Evolutionary conservation across 2,329 filamentous ascomycete genomes (phyloP).

Genomic region (Neonectria punicea): DNA sequence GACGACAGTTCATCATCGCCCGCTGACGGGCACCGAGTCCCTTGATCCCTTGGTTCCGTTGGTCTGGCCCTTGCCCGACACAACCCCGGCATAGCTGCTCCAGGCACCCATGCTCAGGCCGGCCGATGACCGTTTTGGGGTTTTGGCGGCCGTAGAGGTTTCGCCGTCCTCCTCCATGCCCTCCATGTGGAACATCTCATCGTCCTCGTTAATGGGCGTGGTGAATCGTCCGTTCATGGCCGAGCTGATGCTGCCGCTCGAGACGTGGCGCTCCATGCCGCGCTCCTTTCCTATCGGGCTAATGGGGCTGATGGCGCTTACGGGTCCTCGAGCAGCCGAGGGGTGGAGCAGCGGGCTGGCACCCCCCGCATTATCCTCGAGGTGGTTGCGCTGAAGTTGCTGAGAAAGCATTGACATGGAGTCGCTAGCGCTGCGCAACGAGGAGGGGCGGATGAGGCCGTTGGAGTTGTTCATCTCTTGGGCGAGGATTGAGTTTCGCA

Average conservation of each 20-base stretch:
- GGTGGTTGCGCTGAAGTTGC: conserved; percentile 69
- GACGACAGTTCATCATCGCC: conserved; percentile 36
- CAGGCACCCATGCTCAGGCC: conserved; percentile 53
- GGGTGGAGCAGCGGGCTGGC: conserved; percentile 64
- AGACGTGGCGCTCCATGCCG: conserved; percentile 66
- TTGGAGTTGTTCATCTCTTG: conserved; percentile 59
- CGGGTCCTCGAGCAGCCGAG: conserved; percentile 52
- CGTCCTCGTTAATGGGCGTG: conserved; percentile 73
- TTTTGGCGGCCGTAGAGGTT: conserved; percentile 53
- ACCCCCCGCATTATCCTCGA: conserved; percentile 58
- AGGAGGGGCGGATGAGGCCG: conserved; percentile 53
- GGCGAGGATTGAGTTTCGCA: conserved; percentile 71
- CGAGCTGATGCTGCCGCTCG: conserved; percentile 67
- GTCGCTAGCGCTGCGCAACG: conserved; percentile 57
- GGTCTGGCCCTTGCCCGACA: conserved; percentile 43
- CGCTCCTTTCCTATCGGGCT: conserved; percentile 55
- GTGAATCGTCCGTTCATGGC: conserved; percentile 67
- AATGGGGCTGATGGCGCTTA: conserved; percentile 52
- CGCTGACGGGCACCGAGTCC: conserved; percentile 45
- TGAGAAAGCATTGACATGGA: conserved; percentile 69
- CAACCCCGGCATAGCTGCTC: conserved; percentile 55
- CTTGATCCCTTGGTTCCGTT: conserved; percentile 44
- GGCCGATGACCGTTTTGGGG: conserved; percentile 61
- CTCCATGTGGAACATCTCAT: conserved; percentile 69
- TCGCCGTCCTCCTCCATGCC: conserved; percentile 73